Conservation (phyloP, 2,329 filamentous ascomycete species). For the Calycina marina region DNA sequence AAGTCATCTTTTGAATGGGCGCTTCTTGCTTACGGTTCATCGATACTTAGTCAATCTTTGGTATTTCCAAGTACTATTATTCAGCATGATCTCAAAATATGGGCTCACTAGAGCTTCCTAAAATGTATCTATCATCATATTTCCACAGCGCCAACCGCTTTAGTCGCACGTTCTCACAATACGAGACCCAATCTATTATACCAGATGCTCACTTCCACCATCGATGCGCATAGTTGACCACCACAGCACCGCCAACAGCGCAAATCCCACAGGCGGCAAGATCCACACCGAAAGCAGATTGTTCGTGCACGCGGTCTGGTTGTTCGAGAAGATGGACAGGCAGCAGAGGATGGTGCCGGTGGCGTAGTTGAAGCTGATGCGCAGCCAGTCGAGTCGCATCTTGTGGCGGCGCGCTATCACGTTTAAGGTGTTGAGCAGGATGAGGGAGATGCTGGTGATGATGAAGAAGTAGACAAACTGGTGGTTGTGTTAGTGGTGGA, state of each 20-base stretch:
- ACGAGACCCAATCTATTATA: too few species aligned
- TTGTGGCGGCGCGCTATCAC: slow-evolving; percentile 4
- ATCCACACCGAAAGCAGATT: background rate
- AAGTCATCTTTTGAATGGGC: too few species aligned
- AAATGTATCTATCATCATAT: too few species aligned
- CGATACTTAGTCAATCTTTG: too few species aligned
- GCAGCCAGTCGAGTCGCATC: slow-evolving; percentile 1
- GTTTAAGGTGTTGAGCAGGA: slow-evolving; percentile 13
- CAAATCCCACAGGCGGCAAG: background rate
- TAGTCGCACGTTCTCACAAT: too few species aligned
- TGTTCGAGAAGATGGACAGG: background rate
- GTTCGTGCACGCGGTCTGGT: background rate
- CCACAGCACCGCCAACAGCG: background rate
- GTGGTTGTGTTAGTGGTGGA: background rate
- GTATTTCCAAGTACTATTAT: too few species aligned
- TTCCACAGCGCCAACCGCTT: too few species aligned
- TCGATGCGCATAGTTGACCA: background rate
- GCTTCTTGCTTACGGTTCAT: too few species aligned
- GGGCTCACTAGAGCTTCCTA: too few species aligned
- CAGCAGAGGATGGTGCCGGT: slow-evolving; percentile 1
- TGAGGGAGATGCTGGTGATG: slow-evolving; percentile 10
- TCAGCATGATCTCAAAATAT: too few species aligned
- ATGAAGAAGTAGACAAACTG: slow-evolving; percentile 17
- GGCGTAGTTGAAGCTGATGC: slow-evolving; percentile 2
- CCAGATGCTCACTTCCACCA: too few species aligned